phyloP scores from a whole-genome alignment of 2,329 filamentous ascomycete species.

The Arthrobotrys sinensis region DNA sequence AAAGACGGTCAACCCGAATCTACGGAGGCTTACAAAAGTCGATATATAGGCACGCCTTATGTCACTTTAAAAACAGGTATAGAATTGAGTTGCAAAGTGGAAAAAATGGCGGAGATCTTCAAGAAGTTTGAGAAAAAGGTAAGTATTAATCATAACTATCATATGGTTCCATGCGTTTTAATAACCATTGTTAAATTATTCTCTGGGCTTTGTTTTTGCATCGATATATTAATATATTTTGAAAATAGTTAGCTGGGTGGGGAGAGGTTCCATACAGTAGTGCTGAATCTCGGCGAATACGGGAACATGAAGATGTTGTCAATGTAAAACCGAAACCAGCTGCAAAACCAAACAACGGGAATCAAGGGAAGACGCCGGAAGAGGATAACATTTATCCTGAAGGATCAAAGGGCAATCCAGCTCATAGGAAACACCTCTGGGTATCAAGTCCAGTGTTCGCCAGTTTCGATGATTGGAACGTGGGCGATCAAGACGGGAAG shows the following conservation, averaged over 20 bases:
- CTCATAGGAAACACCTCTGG: too few species aligned
- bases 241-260: slow-evolving; percentile 40
- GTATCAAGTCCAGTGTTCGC: too few species aligned
- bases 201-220: background rate
- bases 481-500: background rate
- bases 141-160: background rate
- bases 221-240: background rate
- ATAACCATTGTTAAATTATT: too few species aligned
- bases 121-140: background rate
- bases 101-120: slow-evolving; percentile 3
- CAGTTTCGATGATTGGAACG: too few species aligned
- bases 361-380: too few species aligned
- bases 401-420: too few species aligned
- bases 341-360: too few species aligned
- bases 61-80: slow-evolving; percentile 33
- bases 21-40: background rate
- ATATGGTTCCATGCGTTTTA: too few species aligned
- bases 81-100: background rate
- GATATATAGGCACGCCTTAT: slow-evolving; percentile 16
- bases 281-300: background rate
- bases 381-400: too few species aligned
- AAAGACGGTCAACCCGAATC: background rate
- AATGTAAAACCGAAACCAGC: background rate
- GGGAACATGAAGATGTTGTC: slow-evolving; percentile 6
- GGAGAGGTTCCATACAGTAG: slow-evolving; percentile 50